Percentiles rank a stretch among this genome's conserved stretches.
These are phyloP conservation scores for Oryza longistaminata DNA, from an alignment of 176 grass and related monocot genomes.

Conservation along the genomic window DNA sequence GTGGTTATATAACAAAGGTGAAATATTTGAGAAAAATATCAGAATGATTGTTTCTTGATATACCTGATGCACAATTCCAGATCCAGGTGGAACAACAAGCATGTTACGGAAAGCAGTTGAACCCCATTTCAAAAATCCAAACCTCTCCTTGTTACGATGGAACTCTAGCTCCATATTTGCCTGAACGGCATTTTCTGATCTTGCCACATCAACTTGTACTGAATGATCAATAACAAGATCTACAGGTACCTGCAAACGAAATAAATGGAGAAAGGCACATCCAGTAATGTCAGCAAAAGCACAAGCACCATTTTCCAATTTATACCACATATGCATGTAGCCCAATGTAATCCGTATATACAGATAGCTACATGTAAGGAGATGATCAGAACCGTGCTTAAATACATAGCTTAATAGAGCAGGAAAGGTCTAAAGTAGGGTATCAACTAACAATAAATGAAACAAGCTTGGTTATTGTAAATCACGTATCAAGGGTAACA, in stretches of 20 bases:
- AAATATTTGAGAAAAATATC: conserved; percentile 1
- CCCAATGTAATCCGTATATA: background rate
- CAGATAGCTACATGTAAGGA: background rate
- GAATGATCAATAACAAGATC: conserved; percentile 99
- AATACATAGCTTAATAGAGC: background rate
- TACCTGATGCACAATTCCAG: conserved; percentile 99
- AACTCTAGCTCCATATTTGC: conserved; percentile 92
- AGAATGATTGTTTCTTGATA: conserved; percentile 5
- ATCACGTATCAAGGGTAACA: background rate
- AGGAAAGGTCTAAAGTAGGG: background rate
- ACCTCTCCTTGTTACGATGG: conserved; percentile 86
- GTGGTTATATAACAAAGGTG: conserved; percentile 9
- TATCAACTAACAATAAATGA: background rate
- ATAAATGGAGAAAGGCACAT: conserved; percentile 6
- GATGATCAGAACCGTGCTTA: background rate
- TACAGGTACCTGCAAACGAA: conserved; percentile 76
- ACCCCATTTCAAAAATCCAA: conserved; percentile 96
- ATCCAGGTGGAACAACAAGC: conserved; percentile 99
- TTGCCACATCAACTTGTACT: conserved; percentile 95
- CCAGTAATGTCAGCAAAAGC: conserved; percentile 7
- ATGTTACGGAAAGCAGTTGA: conserved; percentile 94
- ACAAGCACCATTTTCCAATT: background rate
- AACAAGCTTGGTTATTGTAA: background rate
- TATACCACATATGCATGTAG: background rate
- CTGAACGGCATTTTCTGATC: conserved; percentile 83